phyloP scores from a whole-genome alignment of 2,329 filamentous ascomycete species.

The Penicillium sp. region DNA sequence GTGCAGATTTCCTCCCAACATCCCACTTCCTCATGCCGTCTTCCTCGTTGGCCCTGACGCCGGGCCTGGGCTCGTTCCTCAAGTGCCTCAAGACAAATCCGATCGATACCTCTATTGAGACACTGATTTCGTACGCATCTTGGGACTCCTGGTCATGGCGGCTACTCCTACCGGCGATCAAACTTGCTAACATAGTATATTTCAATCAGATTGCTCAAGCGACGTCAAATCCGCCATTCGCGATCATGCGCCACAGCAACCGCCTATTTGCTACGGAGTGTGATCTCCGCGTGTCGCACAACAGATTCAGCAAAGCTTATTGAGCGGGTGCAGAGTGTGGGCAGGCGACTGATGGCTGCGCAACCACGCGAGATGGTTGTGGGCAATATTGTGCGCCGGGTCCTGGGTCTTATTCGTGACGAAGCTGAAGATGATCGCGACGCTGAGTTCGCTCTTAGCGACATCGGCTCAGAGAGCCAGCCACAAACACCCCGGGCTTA shows the following conservation, averaged over 20 bases:
- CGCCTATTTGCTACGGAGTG: constrained; percentile 79
- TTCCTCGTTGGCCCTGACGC: constrained; percentile 59
- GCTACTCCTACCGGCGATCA: not conserved
- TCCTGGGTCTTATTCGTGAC: constrained; percentile 86
- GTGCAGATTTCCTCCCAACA: constrained; percentile 6
- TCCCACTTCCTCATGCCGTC: constrained; percentile 53
- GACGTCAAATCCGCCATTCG: constrained; percentile 83
- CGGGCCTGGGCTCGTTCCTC: constrained; percentile 73
- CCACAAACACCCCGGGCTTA: constrained; percentile 41
- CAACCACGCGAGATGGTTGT: constrained; percentile 89
- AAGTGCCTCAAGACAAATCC: constrained; percentile 72
- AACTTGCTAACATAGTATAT: constrained; percentile 6
- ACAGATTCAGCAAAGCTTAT: constrained; percentile 75
- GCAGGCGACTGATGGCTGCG: constrained; percentile 72
- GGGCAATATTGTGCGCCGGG: constrained; percentile 87
- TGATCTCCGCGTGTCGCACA: constrained; percentile 79
- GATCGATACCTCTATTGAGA: constrained; percentile 79
- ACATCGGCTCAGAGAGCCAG: constrained; percentile 56
- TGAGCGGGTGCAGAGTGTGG: constrained; percentile 73
- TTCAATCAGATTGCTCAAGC: constrained; percentile 71
- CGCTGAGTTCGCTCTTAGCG: constrained; percentile 58
- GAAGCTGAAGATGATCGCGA: constrained; percentile 80
- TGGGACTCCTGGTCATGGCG: constrained; percentile 1
- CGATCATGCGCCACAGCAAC: constrained; percentile 89
- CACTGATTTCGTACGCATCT: constrained; percentile 69